Conservation (phyloP, 2,329 filamentous ascomycete genomes). For the Chaetomium globosum region DNA sequence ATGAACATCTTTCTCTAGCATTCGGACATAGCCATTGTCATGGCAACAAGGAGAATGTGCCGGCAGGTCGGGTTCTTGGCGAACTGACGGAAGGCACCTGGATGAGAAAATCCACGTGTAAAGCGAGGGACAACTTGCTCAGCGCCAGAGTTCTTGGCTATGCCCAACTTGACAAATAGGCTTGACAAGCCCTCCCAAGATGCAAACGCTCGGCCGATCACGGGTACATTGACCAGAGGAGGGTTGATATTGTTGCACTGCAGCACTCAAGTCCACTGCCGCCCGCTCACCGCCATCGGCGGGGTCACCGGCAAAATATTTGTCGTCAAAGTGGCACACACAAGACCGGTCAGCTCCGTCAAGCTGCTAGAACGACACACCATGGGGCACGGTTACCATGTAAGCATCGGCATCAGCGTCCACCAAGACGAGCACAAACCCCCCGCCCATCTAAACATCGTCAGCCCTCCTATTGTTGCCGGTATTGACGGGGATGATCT, state of each 20-base stretch:
- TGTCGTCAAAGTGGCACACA: conserved; percentile 24
- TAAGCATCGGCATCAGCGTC: conserved; percentile 31
- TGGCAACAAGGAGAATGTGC: conserved; percentile 27
- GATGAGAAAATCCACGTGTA: conserved; percentile 27
- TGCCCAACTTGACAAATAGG: conserved; percentile 25
- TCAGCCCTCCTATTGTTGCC: background rate
- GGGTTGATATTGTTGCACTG: conserved; percentile 23
- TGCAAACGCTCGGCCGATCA: conserved; percentile 28
- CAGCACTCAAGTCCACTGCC: conserved; percentile 19
- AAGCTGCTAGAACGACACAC: no score
- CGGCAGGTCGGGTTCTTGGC: conserved; percentile 25
- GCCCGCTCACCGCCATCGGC: conserved; percentile 26
- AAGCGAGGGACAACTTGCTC: conserved; percentile 22
- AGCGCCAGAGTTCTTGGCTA: conserved; percentile 8
- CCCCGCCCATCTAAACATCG: conserved; percentile 1
- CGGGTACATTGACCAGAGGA: conserved; percentile 14
- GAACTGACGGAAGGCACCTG: conserved; percentile 28
- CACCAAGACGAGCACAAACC: conserved; percentile 29
- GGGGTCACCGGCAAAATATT: conserved; percentile 24
- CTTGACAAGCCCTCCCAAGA: conserved; percentile 23
- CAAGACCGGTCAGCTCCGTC: background rate
- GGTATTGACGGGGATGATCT: background rate
- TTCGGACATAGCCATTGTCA: conserved; percentile 30
- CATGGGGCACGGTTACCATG: conserved; percentile 15
- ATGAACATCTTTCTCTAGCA: conserved; percentile 27